Conservation (phyloP, 176 grass and related monocot genomes). For the Poa annua region DNA sequence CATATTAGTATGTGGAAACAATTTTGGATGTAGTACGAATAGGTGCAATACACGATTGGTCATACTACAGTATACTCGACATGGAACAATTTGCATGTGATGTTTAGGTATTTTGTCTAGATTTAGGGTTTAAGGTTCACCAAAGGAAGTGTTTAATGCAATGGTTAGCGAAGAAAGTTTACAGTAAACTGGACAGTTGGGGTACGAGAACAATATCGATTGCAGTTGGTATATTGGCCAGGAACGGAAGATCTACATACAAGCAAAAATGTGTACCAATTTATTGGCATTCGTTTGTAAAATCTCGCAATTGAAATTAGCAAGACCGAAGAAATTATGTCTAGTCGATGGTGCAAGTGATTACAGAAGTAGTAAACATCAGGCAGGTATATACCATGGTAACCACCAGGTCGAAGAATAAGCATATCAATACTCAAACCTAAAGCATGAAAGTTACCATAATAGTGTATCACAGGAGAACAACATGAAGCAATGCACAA, state of each 20-base stretch:
- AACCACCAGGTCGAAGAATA: conserved; percentile 20
- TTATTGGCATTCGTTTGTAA: background rate
- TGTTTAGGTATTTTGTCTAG: background rate
- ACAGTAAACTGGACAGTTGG: background rate
- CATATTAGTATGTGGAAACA: conserved; percentile 14
- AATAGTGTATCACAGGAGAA: background rate
- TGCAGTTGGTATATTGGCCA: background rate
- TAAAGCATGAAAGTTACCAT: background rate
- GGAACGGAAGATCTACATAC: background rate
- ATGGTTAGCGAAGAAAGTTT: conserved; percentile 15
- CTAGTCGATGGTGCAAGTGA: conserved; percentile 21
- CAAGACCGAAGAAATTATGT: background rate
- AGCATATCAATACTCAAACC: background rate
- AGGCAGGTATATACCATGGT: background rate
- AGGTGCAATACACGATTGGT: background rate
- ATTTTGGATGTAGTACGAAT: background rate
- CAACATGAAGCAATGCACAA: conserved; percentile 17
- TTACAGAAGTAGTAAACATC: conserved; percentile 14
- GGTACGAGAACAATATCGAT: background rate
- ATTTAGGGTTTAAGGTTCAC: conserved; percentile 13
- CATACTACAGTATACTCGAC: background rate
- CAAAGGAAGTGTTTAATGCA: conserved; percentile 21
- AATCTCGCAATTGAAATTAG: background rate
- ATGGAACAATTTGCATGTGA: background rate
- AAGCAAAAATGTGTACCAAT: background rate